Base-by-base conservation (phyloP, 257 asterid species). In the Lavandula angustifolia region DNA sequence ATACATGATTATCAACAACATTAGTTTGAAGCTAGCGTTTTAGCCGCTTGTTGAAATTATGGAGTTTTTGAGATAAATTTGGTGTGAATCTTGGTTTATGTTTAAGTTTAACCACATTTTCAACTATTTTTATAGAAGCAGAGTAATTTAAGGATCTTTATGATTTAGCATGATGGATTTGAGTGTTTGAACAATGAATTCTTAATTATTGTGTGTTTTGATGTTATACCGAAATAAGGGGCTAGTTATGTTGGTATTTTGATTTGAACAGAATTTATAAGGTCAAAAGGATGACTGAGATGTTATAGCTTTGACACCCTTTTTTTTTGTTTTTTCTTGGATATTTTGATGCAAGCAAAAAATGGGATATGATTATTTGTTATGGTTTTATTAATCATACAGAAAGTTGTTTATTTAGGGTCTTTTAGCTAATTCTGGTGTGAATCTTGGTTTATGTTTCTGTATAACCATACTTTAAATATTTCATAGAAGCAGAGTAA, bases 331-430 rank as follows among this genome's bases (percentile, higher is more conserved):
- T 22, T 2, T 51, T 18, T 54, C n/a, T 54, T 6, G 27, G 55
- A 49, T 17, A 46, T 3, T 13, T 12, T 55, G 31, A 47, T 38
- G 53, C 40, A 18, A 29, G 57, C 35, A 44, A 47, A 41, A n/a
- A 33, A 12, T 35, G 37, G 10, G 29, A 11, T 47, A 62, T 68
- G 35, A 10, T 55, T 17, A 14, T 41, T 49, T 54, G 62, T 59
- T 63, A 11, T 67, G 59, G 51, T 71, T 71, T 16, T 41, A 65
- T 72, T 78, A 64, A 54, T 73, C 74, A 29, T 54, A 38, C 27
- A 22, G 27, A 22, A 22, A 22, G 27, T 1, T 22, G 27, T 22
- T 22, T 22, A 22, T 22, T 22, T 22, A 22, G 38, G 1, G 38
- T 6, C 0, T 37, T 56, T 56, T 41, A 50, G 66, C 49, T 70